Conservation (phyloP, 805 yeast species). For the Groenewaldozyma tartarivorans region DNA sequence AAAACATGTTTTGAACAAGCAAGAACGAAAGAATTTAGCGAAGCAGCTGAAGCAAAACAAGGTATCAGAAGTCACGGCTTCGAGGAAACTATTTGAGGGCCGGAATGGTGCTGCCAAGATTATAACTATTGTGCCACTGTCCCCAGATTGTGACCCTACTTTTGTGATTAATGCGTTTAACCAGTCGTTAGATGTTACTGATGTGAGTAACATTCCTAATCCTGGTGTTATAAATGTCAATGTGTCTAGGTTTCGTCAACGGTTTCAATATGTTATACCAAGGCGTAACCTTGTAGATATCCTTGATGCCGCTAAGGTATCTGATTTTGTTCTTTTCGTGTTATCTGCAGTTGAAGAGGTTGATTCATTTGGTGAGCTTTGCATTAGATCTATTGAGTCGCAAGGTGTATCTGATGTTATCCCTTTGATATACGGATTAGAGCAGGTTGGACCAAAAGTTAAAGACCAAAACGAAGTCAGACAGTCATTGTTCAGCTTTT, state of each 20-base stretch:
- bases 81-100: conserved; percentile 71
- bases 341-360: conserved; percentile 81
- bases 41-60: conserved; percentile 71
- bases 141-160: conserved; percentile 49
- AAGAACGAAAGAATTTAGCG: conserved; percentile 63
- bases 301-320: conserved; percentile 76
- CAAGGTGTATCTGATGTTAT: conserved; percentile 80
- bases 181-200: conserved; percentile 16
- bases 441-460: conserved; percentile 45
- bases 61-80: conserved; percentile 47
- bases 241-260: conserved; percentile 62
- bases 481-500: conserved; percentile 55
- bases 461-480: conserved; percentile 67
- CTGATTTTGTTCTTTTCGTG: conserved; percentile 88
- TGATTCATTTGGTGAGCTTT: conserved; percentile 77
- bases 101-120: conserved; percentile 73
- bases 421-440: conserved; percentile 12
- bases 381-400: conserved; percentile 75
- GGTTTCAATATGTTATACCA: conserved; percentile 56
- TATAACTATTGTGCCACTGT: conserved; percentile 70
- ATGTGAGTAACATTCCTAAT: conserved; percentile 6
- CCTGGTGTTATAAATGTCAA: conserved; percentile 15
- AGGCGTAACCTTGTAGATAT: conserved; percentile 55
- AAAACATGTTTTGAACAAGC: conserved; percentile 17
- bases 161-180: conserved; percentile 21